phyloP scores from a whole-genome alignment of 352 stramenopile genomes.

The Pythium aristosporum region DNA sequence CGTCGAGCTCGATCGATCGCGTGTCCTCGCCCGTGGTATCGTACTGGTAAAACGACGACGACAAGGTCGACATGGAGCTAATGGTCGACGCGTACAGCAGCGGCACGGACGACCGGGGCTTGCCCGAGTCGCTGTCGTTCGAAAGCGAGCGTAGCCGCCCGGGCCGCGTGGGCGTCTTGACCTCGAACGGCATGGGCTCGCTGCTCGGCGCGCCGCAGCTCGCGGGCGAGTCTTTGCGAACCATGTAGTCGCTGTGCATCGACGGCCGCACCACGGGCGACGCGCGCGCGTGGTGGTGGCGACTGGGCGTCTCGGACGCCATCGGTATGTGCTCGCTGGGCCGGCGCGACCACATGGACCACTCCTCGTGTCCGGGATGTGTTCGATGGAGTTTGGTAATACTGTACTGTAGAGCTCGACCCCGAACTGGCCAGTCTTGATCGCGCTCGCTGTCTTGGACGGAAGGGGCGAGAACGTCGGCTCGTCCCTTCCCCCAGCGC shows the following conservation, averaged over 20 bases:
- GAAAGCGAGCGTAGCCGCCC: conserved; percentile 17
- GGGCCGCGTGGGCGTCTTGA: neutral
- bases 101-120: conserved; percentile 18
- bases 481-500: no score
- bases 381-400: no score
- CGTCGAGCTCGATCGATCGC: neutral
- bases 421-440: no score
- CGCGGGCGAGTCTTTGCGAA: conserved; percentile 6
- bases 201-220: neutral
- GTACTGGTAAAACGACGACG: conserved; percentile 27
- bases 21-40: conserved; percentile 11
- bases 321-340: no score
- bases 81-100: conserved; percentile 26
- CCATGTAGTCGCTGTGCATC: conserved; percentile 24
- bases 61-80: conserved; percentile 28
- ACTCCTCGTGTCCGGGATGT: no score
- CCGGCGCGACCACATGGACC: neutral
- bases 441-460: no score
- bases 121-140: conserved; percentile 20
- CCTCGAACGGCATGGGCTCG: neutral
- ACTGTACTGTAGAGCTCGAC: no score
- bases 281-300: neutral
- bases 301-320: no score
- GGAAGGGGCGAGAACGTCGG: no score
- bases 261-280: conserved; percentile 19